Conservation (phyloP, 495 filamentous ascomycete genomes). For the Amniculicola lignicola region DNA sequence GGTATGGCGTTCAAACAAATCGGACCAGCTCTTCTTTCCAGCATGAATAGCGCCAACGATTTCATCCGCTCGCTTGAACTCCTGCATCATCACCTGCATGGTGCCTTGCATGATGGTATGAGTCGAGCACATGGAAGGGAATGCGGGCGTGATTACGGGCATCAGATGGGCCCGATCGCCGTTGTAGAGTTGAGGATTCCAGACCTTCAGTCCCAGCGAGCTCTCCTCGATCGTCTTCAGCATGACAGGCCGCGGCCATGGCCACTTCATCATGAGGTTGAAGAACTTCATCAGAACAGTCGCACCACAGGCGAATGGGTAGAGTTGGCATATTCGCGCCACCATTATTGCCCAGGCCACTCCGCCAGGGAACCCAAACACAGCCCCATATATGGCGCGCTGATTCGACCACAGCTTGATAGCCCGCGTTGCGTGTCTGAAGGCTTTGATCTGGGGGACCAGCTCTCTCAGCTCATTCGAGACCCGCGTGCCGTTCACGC, state of each 20-base stretch:
- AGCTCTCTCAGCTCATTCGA: constrained; percentile 85
- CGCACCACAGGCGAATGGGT: constrained; percentile 83
- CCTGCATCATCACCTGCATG: constrained; percentile 74
- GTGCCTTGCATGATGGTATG: constrained; percentile 89
- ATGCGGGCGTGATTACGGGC: constrained; percentile 94
- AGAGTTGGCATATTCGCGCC: constrained; percentile 93
- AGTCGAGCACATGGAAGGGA: constrained; percentile 93
- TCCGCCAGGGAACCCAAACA: constrained; percentile 93
- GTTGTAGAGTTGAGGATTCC: constrained; percentile 92
- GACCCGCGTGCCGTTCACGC: constrained; percentile 88
- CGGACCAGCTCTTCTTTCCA: constrained; percentile 75
- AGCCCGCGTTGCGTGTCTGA: constrained; percentile 79
- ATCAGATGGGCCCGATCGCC: constrained; percentile 82
- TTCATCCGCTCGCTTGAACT: constrained; percentile 71
- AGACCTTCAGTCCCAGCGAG: constrained; percentile 74
- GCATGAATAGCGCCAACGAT: constrained; percentile 78
- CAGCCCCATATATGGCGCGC: constrained; percentile 88
- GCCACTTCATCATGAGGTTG: constrained; percentile 82
- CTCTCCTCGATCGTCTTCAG: constrained; percentile 86
- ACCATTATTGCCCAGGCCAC: constrained; percentile 98
- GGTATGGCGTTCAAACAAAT: constrained; percentile 78
- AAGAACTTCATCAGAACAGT: constrained; percentile 92
- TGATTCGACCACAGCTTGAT: constrained; percentile 95
- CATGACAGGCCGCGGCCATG: constrained; percentile 87
- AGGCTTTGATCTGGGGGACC: constrained; percentile 84